Percentiles rank a stretch among this genome's conserved stretches.
phyloP scores from a whole-genome alignment of 257 asterid species.

The Nemophila menziesii region DNA sequence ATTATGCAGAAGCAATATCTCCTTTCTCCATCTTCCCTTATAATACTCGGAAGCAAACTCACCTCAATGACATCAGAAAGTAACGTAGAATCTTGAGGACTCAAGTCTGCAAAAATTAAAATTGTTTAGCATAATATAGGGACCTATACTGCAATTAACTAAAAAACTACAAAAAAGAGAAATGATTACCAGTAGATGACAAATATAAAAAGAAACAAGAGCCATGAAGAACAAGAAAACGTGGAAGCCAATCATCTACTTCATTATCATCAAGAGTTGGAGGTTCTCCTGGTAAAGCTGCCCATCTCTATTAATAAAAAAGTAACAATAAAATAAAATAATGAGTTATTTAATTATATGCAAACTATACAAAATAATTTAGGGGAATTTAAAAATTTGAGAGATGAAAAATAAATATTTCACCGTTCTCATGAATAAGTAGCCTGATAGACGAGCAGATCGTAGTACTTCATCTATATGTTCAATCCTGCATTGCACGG shows the following conservation, averaged over 20 bases:
- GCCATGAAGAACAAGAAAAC: conserved; percentile 84
- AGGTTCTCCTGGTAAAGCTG: conserved; percentile 87
- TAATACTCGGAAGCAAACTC: conserved; percentile 51
- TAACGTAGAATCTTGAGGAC: conserved; percentile 89
- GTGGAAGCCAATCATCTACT: conserved; percentile 94
- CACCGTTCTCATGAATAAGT: conserved; percentile 70
- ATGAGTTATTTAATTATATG: conserved; percentile 1
- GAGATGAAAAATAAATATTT: conserved; percentile 5
- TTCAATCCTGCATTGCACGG: conserved; percentile 49
- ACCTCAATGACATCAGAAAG: conserved; percentile 74
- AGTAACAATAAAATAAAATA: not conserved
- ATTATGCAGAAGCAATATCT: conserved; percentile 65
- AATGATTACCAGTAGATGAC: conserved; percentile 52
- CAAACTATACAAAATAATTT: conserved; percentile 9
- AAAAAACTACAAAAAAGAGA: conserved; percentile 5
- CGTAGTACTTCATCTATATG: conserved; percentile 78
- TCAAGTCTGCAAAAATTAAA: conserved; percentile 53
- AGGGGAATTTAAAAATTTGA: conserved; percentile 2
- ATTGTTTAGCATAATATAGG: not conserved
- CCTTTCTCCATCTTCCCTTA: conserved; percentile 51
- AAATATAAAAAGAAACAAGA: conserved; percentile 52
- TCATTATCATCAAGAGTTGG: conserved; percentile 73
- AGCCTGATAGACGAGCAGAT: conserved; percentile 81
- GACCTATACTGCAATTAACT: not conserved
- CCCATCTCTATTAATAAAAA: conserved; percentile 61